A percentile compares a stretch with the other conserved stretches of the same genome.
phyloP scores from a whole-genome alignment of 768 basidiomycete species.

The Podaxis carcinomalis region DNA sequence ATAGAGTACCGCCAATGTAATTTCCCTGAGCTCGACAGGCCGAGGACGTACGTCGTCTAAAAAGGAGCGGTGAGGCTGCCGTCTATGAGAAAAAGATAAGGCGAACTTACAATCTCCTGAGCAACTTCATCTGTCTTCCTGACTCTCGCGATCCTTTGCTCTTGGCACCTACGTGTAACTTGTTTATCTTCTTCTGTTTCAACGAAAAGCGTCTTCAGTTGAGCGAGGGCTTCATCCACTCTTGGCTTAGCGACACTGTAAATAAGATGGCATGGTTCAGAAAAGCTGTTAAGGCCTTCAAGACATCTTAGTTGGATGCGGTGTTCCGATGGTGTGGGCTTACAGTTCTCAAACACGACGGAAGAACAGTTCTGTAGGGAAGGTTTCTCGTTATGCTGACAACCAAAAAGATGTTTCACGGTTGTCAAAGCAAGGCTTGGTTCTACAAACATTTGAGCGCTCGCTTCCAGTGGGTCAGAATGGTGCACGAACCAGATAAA shows the following conservation, averaged over 20 bases:
- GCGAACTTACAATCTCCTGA: conserved; percentile 37
- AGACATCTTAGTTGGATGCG: not conserved
- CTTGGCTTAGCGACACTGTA: conserved; percentile 45
- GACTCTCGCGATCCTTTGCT: conserved; percentile 42
- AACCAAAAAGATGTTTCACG: conserved; percentile 57
- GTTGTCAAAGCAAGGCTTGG: conserved; percentile 59
- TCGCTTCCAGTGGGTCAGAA: not conserved
- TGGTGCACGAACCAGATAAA: conserved; percentile 32
- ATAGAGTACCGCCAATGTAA: conserved; percentile 84
- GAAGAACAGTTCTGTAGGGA: conserved; percentile 74
- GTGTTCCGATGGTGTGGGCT: conserved; percentile 5
- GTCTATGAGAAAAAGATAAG: not conserved
- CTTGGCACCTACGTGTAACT: conserved; percentile 37
- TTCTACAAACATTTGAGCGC: conserved; percentile 34
- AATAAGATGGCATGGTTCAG: conserved; percentile 56
- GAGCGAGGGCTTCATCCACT: conserved; percentile 31
- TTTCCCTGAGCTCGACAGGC: conserved; percentile 50
- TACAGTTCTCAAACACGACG: conserved; percentile 61
- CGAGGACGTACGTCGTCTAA: conserved; percentile 34
- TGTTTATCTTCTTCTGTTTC: conserved; percentile 28
- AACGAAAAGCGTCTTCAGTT: conserved; percentile 34
- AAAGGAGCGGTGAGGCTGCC: not conserved
- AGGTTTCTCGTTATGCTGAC: conserved; percentile 85
- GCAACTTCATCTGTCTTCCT: conserved; percentile 36
- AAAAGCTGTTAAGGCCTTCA: conserved; percentile 54